A percentile compares a stretch with the other conserved stretches of the same genome.
phyloP scores from a whole-genome alignment of 1,139 yeast genomes.

The Candida freyschussii region DNA sequence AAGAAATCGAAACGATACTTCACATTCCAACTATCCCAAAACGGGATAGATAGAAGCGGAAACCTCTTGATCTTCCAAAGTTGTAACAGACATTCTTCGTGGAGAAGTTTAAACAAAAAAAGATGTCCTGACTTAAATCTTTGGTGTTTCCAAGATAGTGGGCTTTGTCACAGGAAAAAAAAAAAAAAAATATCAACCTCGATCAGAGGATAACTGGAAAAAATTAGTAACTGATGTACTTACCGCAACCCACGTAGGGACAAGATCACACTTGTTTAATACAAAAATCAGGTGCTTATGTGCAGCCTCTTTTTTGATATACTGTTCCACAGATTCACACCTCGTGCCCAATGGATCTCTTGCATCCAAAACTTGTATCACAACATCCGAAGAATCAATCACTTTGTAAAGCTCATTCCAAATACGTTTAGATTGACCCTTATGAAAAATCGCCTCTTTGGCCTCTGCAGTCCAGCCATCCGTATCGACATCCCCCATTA shows the following conservation, averaged over 20 bases:
- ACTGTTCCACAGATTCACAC: conserved; percentile 89
- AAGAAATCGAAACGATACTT: conserved; percentile 22
- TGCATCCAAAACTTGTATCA: conserved; percentile 93
- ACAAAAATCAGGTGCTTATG: conserved; percentile 95
- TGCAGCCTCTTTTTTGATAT: conserved; percentile 88
- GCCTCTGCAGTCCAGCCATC: conserved; percentile 88
- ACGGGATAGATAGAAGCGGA: conserved; percentile 48
- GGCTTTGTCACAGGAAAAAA: conserved; percentile 4
- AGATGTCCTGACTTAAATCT: conserved; percentile 66
- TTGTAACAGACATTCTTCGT: conserved; percentile 82
- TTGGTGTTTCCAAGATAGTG: conserved; percentile 26
- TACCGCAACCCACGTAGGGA: conserved; percentile 99
- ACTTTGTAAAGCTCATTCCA: conserved; percentile 98
- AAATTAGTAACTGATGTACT: conserved; percentile 39
- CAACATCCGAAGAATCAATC: conserved; percentile 95
- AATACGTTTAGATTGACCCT: conserved; percentile 96
- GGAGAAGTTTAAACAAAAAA: conserved; percentile 20
- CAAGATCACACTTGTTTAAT: conserved; percentile 94
- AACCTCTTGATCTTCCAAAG: conserved; percentile 79
- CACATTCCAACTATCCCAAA: conserved; percentile 22
- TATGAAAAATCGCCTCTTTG: conserved; percentile 90
- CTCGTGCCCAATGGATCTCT: conserved; percentile 97
- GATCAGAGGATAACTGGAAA: neutral
- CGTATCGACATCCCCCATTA: conserved; percentile 65
- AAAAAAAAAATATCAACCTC: conserved; percentile 10